Evolutionary conservation across 2,329 filamentous ascomycete genomes (phyloP).

Genomic region (Verticillium nubilum): DNA sequence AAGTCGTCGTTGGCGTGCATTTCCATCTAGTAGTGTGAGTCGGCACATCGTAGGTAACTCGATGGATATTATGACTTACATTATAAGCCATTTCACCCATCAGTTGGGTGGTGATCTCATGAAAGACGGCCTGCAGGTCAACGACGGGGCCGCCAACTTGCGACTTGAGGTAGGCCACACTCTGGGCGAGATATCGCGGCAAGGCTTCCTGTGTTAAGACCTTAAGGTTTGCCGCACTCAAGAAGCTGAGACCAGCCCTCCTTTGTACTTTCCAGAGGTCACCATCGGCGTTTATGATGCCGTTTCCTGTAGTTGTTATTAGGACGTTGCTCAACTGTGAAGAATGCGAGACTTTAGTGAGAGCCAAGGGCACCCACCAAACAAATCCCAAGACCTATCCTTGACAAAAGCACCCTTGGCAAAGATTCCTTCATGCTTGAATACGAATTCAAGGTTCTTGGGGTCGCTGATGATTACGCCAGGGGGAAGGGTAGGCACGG

Average conservation of each 20-base stretch:
- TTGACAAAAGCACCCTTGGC: slow-evolving; percentile 59
- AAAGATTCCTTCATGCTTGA: slow-evolving; percentile 56
- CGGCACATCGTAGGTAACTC: background rate
- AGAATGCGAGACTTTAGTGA: background rate
- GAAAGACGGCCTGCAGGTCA: slow-evolving; percentile 55
- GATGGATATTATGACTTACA: slow-evolving; percentile 18
- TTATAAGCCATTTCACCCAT: slow-evolving; percentile 67
- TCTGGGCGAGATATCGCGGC: slow-evolving; percentile 44
- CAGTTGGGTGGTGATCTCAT: slow-evolving; percentile 58
- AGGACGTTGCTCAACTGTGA: background rate
- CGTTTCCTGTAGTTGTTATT: slow-evolving; percentile 35
- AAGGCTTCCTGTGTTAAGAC: slow-evolving; percentile 52
- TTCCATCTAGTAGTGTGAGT: slow-evolving; percentile 44
- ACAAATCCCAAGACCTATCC: slow-evolving; percentile 54
- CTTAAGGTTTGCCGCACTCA: slow-evolving; percentile 52
- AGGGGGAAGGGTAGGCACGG: slow-evolving; percentile 56
- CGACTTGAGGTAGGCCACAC: slow-evolving; percentile 29
- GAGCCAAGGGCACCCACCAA: slow-evolving; percentile 29
- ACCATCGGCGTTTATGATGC: slow-evolving; percentile 63
- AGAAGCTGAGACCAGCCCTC: slow-evolving; percentile 54
- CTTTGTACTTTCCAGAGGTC: slow-evolving; percentile 58
- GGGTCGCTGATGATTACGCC: slow-evolving; percentile 60
- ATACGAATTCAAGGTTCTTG: slow-evolving; percentile 55
- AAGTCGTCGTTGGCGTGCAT: slow-evolving; percentile 59
- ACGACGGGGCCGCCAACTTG: slow-evolving; percentile 22